Percentiles rank a stretch among this genome's conserved stretches.
Evolutionary conservation across 139 green algal genomes (phyloP).

Genomic region (Yamagishiella unicocca): DNA sequence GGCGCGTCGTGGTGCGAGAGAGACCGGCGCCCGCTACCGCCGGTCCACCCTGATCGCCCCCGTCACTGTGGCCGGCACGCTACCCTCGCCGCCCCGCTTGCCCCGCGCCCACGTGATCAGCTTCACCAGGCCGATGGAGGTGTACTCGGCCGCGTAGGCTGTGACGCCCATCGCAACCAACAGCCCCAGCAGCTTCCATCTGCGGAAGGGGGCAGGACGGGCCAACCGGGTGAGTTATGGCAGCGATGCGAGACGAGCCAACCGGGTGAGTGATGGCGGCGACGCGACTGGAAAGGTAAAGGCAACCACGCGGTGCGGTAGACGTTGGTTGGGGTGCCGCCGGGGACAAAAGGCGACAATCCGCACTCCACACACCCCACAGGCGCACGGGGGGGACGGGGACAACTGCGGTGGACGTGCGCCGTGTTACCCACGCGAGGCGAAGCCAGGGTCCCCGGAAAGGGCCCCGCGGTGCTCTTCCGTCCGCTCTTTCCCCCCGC

Average conservation of each 20-base stretch:
- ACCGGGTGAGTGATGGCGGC: neutral
- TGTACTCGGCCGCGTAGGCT: constrained; percentile 42
- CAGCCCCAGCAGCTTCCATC: constrained; percentile 51
- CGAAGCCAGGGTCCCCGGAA: neutral
- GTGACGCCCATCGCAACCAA: constrained; percentile 49
- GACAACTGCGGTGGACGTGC: neutral
- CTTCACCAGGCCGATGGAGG: constrained; percentile 8
- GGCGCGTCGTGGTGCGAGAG: too few relatives aligned
- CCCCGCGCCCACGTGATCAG: constrained; percentile 1
- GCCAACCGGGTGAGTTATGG: neutral
- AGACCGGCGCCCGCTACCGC: neutral
- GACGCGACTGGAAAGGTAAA: too few relatives aligned
- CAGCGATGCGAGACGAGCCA: neutral
- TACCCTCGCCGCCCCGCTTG: neutral
- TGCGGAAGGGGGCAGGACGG: neutral
- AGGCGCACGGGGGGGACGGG: too few relatives aligned
- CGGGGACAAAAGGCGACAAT: too few relatives aligned
- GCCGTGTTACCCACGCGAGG: neutral
- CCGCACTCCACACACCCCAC: too few relatives aligned
- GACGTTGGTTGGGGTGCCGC: too few relatives aligned
- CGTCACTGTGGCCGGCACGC: neutral
- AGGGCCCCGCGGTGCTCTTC: neutral
- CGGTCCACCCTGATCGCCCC: neutral
- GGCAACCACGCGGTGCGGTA: too few relatives aligned
- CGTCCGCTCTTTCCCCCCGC: neutral